Conservation (phyloP, 805 yeast species). For the Diddensiella caesifluorescens region DNA sequence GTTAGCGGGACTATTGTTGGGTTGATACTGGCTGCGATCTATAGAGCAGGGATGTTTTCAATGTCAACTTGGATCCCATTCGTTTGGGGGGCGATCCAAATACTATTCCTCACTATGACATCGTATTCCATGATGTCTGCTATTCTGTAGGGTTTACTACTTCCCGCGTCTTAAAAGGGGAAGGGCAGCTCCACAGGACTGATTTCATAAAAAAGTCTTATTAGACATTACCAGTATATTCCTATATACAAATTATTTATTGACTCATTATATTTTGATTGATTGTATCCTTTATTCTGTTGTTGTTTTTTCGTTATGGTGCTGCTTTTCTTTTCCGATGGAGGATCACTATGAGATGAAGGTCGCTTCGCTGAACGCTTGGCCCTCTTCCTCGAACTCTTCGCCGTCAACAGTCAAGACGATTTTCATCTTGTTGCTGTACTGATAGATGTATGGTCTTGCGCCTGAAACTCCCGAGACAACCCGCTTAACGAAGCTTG, state of each 20-base stretch:
- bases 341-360: conserved; percentile 53
- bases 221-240: conserved; percentile 4
- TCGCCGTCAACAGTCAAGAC: conserved; percentile 40
- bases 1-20: conserved; percentile 75
- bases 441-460: conserved; percentile 95
- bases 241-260: too few species aligned
- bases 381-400: conserved; percentile 49
- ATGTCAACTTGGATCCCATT: conserved; percentile 97
- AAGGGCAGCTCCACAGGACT: too few species aligned
- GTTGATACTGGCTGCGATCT: conserved; percentile 64
- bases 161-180: too few species aligned
- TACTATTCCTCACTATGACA: conserved; percentile 60
- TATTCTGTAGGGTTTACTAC: conserved; percentile 29
- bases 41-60: conserved; percentile 70
- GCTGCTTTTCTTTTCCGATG: too few species aligned
- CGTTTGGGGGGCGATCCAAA: conserved; percentile 65
- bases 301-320: too few species aligned
- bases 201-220: too few species aligned
- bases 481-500: conserved; percentile 85
- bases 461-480: conserved; percentile 95
- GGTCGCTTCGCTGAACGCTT: conserved; percentile 74
- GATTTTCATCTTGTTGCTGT: conserved; percentile 57
- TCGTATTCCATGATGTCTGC: conserved; percentile 56
- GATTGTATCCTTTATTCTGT: too few species aligned
- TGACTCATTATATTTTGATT: too few species aligned